Percentiles rank a stretch among this genome's conserved stretches.
Conservation (phyloP, 140 eudicot species). For the Stevia rebaudiana region DNA sequence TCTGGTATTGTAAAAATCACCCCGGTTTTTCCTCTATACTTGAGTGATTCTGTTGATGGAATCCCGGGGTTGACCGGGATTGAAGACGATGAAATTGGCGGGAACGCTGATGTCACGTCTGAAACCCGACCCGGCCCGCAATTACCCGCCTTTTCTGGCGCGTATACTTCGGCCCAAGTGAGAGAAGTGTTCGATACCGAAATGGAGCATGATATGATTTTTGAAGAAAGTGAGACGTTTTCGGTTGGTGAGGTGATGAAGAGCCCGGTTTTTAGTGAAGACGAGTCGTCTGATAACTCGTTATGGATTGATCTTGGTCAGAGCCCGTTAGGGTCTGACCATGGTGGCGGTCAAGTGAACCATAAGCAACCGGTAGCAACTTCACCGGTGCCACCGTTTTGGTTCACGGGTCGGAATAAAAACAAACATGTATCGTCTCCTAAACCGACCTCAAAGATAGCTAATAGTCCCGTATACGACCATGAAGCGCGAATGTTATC, state of each 20-base stretch:
- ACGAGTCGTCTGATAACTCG: slow-evolving; percentile 91
- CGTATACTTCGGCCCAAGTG: slow-evolving; percentile 91
- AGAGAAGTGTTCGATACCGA: slow-evolving; percentile 92
- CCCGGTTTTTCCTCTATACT: slow-evolving; percentile 80
- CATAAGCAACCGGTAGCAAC: slow-evolving; percentile 35
- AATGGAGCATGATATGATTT: slow-evolving; percentile 83
- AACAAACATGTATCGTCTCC: slow-evolving; percentile 52
- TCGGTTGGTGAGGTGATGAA: slow-evolving; percentile 97
- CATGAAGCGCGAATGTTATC: slow-evolving; percentile 55
- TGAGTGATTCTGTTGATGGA: slow-evolving; percentile 88
- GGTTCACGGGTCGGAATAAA: slow-evolving; percentile 70
- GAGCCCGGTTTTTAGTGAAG: slow-evolving; percentile 98
- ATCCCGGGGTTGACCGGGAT: slow-evolving; percentile 63
- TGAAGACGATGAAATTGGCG: slow-evolving; percentile 55
- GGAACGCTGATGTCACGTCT: slow-evolving; percentile 43
- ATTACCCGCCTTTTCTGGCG: slow-evolving; percentile 97
- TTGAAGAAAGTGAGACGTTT: slow-evolving; percentile 79
- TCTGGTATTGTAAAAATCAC: slow-evolving; percentile 91
- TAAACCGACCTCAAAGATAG: slow-evolving; percentile 45
- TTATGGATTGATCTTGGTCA: slow-evolving; percentile 97
- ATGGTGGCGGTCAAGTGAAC: slow-evolving; percentile 32
- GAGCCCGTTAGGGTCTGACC: slow-evolving; percentile 78
- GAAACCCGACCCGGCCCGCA: slow-evolving; percentile 71
- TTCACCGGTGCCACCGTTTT: slow-evolving; percentile 78
- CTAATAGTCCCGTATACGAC: slow-evolving; percentile 55